phyloP scores from a whole-genome alignment of 177 flowering plant genomes.

The Vitis hybrid region DNA sequence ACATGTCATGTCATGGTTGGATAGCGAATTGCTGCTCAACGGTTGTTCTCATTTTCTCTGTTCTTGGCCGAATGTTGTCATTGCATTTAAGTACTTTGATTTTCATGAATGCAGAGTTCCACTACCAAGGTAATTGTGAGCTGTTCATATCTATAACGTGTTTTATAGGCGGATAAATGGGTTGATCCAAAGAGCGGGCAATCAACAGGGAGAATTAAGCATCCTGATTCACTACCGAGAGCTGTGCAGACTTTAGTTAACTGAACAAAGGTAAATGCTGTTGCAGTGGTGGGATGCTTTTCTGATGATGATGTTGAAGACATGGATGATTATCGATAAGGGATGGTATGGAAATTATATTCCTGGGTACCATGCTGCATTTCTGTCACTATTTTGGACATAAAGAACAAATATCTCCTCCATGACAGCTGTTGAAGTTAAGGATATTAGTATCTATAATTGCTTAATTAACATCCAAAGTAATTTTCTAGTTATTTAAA shows the following conservation, averaged over 20 bases:
- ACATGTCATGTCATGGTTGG: too few species aligned
- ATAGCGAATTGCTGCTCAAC: too few species aligned
- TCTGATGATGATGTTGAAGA: slow-evolving; percentile 79
- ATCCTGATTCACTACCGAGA: slow-evolving; percentile 71
- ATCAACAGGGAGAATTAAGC: slow-evolving; percentile 80
- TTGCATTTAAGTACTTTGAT: neutral
- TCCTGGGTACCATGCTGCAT: neutral
- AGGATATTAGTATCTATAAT: too few species aligned
- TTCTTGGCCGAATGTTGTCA: too few species aligned
- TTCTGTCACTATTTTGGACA: neutral
- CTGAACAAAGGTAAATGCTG: slow-evolving; percentile 56
- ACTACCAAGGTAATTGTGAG: neutral
- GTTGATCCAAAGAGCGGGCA: slow-evolving; percentile 70
- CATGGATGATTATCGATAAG: slow-evolving; percentile 70
- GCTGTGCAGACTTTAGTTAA: slow-evolving; percentile 57
- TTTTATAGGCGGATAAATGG: slow-evolving; percentile 78
- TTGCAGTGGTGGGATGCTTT: slow-evolving; percentile 95
- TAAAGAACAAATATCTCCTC: too few species aligned
- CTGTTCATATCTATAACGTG: neutral
- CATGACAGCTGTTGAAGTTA: too few species aligned
- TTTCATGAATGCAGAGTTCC: neutral
- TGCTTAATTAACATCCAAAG: too few species aligned
- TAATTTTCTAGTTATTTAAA: too few species aligned
- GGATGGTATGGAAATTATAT: slow-evolving; percentile 44
- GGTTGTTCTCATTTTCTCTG: too few species aligned